Evolutionary conservation across 2,329 filamentous ascomycete genomes (phyloP).

Genomic region (Metarhizium rileyi): DNA sequence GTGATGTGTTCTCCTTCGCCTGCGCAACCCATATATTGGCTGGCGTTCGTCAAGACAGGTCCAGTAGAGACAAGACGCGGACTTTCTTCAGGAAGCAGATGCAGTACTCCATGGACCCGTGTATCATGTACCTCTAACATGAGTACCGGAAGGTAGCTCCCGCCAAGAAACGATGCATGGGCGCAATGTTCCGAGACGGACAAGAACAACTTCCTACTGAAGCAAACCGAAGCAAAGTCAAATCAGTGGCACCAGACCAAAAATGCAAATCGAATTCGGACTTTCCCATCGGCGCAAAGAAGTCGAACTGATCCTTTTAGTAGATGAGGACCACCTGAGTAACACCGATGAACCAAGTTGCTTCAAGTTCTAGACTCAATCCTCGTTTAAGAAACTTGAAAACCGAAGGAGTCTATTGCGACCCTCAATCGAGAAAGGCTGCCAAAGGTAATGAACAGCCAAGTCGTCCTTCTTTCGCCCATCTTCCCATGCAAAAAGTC

Average conservation of each 20-base stretch:
- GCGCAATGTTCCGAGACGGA: background rate
- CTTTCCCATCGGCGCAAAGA: background rate
- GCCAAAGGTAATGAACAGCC: background rate
- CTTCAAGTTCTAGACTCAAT: background rate
- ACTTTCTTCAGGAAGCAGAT: background rate
- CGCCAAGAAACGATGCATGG: background rate
- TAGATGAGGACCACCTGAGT: background rate
- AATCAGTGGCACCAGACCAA: background rate
- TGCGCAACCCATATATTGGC: background rate
- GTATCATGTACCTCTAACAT: background rate
- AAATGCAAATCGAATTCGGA: background rate
- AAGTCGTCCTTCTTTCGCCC: background rate
- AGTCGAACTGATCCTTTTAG: background rate
- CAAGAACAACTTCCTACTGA: background rate
- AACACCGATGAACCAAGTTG: constrained; percentile 1
- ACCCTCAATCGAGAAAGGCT: background rate
- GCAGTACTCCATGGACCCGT: background rate
- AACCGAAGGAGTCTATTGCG: background rate
- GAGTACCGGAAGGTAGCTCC: background rate
- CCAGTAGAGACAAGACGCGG: background rate
- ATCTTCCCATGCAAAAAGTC: constrained; percentile 1
- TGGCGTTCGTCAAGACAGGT: background rate
- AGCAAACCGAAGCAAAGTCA: background rate
- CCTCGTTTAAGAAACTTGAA: background rate
- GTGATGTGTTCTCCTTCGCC: background rate